These are phyloP conservation scores for Blastobotrys terrestris DNA, from an alignment of 805 yeast genomes.

Conservation along the genomic window DNA sequence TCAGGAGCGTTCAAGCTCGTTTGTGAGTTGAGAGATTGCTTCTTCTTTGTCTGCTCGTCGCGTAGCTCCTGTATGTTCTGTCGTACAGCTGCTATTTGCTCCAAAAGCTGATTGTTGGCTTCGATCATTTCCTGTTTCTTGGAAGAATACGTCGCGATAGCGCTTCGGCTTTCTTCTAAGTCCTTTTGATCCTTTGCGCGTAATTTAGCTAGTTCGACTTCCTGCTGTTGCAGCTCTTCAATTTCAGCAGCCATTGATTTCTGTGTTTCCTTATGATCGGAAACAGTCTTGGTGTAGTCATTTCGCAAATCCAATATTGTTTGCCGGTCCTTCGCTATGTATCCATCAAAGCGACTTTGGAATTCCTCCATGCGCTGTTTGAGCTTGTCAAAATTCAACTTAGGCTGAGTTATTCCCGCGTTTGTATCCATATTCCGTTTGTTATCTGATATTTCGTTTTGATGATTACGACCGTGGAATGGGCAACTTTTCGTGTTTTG, in stretches of 20 bases:
- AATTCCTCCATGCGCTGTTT: conserved; percentile 36
- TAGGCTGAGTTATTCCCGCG: conserved; percentile 10
- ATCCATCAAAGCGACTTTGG: conserved; percentile 34
- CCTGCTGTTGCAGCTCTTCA: conserved; percentile 16
- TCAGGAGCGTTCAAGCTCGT: conserved; percentile 46
- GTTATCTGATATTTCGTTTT: background rate
- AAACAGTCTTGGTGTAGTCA: conserved; percentile 16
- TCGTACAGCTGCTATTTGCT: conserved; percentile 32
- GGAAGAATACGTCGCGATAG: conserved; percentile 21
- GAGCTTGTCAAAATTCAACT: conserved; percentile 31
- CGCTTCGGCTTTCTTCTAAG: conserved; percentile 21
- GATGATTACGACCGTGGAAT: background rate
- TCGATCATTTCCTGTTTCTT: conserved; percentile 23
- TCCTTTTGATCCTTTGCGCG: conserved; percentile 23
- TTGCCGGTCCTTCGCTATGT: conserved; percentile 32
- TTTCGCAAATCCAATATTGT: conserved; percentile 18
- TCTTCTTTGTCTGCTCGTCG: conserved; percentile 30
- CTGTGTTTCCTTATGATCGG: conserved; percentile 18
- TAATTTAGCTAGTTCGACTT: conserved; percentile 17
- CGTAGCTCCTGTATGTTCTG: conserved; percentile 29
- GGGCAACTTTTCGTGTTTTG: background rate
- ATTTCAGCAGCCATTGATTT: conserved; percentile 31
- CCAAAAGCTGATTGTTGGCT: conserved; percentile 17
- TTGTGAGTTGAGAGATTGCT: conserved; percentile 36
- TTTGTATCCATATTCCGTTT: background rate